Evolutionary conservation across 495 filamentous ascomycete species (phyloP), one percentile per base, ranked within the genome.

Genomic region (Hypoxylon lenormandii): DNA sequence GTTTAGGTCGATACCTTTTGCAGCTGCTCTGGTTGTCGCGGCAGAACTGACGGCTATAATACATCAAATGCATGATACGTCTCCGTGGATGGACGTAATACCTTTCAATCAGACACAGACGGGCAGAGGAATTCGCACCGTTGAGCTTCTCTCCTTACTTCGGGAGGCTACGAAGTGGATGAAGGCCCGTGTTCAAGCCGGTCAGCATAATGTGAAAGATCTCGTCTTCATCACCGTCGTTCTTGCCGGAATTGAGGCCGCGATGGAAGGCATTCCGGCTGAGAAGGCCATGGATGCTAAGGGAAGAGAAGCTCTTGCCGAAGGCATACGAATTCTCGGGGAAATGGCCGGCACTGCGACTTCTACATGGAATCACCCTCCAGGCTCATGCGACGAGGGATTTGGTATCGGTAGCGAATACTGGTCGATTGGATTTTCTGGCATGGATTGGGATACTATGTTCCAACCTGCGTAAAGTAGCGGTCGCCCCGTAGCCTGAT

Each of bases 121-220:
- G 70, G 77, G n/a, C 72, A 85, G 12, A 76, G 79, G 1, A 79
- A 81, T n/a, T 62, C 79, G 18, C 74, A 78, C 15, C 56, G 23
- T 58, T 1, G 84, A 87, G 42, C 75, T 89, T 10, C 55, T 86
- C 0, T 69, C 80, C 0, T 78, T 84, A 0, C 28, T 88, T 0
- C 75, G 81, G 13, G 82, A 84, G 26, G 74, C 80, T 0, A 79
- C 79, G n/a, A 64, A 62, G 0, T 86, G 83, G 83, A 59, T 43
- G 0, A 72, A 81, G 67, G 68, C 72, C 5, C 76, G 77, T 21
- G 79, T 88, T 1, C 53, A 77, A 42, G 77, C 77, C 0, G 87
- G 86, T 0, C 85, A 88, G 60, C 84, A 81, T 0, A 88, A 85
- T 66, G 74, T 83, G 10, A 88, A 88, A 69, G 83, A 81, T 0